Conservation (phyloP, 495 filamentous ascomycete species). For the Penicillium parvum region DNA sequence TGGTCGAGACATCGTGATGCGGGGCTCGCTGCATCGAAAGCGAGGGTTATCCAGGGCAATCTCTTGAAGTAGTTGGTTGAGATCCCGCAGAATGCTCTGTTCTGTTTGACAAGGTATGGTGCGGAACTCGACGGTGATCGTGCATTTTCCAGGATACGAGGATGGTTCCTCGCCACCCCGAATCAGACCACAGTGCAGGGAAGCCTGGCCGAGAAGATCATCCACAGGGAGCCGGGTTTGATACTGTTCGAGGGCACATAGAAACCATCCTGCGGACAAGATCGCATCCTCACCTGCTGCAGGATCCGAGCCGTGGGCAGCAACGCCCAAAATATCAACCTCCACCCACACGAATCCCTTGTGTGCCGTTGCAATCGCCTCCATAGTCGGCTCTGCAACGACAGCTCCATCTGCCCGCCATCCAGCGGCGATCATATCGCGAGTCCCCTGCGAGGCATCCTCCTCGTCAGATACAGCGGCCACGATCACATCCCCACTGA, state of each 20-base stretch:
- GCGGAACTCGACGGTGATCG: slow-evolving; percentile 41
- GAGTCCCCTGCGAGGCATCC: slow-evolving; percentile 41
- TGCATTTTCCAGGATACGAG: slow-evolving; percentile 42
- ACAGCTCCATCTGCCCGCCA: slow-evolving; percentile 46
- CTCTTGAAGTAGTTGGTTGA: slow-evolving; percentile 18
- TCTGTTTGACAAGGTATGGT: slow-evolving; percentile 37
- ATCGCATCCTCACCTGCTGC: slow-evolving; percentile 41
- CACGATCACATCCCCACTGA: slow-evolving; percentile 42
- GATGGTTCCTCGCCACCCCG: slow-evolving; percentile 45
- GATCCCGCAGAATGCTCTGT: slow-evolving; percentile 26
- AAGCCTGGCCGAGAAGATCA: slow-evolving; percentile 31
- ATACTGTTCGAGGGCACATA: slow-evolving; percentile 37
- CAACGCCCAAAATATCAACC: slow-evolving; percentile 39
- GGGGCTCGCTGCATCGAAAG: slow-evolving; percentile 28
- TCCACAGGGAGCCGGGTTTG: slow-evolving; percentile 27
- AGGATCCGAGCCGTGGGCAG: slow-evolving; percentile 44
- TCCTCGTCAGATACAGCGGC: slow-evolving; percentile 49
- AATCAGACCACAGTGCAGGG: slow-evolving; percentile 42
- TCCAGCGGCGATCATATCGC: slow-evolving; percentile 41
- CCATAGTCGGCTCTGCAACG: slow-evolving; percentile 38
- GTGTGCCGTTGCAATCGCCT: slow-evolving; percentile 34
- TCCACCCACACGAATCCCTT: slow-evolving; percentile 49
- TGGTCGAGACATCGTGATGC: slow-evolving; percentile 31
- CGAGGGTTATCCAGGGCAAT: slow-evolving; percentile 17
- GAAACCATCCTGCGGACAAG: slow-evolving; percentile 38